Base-by-base conservation (phyloP, 2,329 filamentous ascomycete genomes). In the Zymoseptoria tritici region DNA sequence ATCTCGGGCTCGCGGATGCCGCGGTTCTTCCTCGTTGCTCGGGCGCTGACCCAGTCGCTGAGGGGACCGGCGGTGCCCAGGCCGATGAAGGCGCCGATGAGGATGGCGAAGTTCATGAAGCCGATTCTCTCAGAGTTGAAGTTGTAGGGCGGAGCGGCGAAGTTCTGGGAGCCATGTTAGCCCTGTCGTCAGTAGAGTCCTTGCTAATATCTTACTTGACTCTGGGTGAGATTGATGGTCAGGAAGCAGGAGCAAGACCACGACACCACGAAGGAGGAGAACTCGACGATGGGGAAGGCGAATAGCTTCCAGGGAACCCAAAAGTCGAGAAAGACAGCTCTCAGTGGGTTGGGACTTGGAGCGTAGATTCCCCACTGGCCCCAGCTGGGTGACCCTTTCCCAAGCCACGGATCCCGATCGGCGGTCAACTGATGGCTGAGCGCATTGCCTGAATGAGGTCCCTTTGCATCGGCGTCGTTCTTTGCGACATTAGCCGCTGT, bases 261-360 rank as follows among this genome's bases (percentile, higher is more conserved):
- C 22, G 80, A 83, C 6, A 85, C 82, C 24, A 85, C 79, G 64
- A 87, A 86, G 16, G 82, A 78, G 0, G 84, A 77, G 59, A 85
- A 83, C 62, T 86, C 79, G 50, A 87, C 80, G 59, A 87, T 86
- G 0, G 85, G 85, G 70, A 83, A 87, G 0, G 77, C 65, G 67
- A 85, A 81, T 0, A 87, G 75, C 65, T 85, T 84, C 79, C 82
- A 85, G 0, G 85, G 85, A 7, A 83, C 77, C 79, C 80, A 85
- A 21, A 87, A 75, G 64, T 84, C 82, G 29, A 78, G 70, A 1
- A 81, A 50, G 26, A 86, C 74, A 21, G 75, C 77, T 64, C 74
- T 75, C 62, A 74, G 72, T 0, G 77, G 75, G 54, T 81, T 74
- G 1, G 78, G 72, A 64, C 78, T 80, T 0, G 75, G 68, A 60